Conservation (phyloP, 73 alveolate genomes). For the Durusdinium trenchii region DNA sequence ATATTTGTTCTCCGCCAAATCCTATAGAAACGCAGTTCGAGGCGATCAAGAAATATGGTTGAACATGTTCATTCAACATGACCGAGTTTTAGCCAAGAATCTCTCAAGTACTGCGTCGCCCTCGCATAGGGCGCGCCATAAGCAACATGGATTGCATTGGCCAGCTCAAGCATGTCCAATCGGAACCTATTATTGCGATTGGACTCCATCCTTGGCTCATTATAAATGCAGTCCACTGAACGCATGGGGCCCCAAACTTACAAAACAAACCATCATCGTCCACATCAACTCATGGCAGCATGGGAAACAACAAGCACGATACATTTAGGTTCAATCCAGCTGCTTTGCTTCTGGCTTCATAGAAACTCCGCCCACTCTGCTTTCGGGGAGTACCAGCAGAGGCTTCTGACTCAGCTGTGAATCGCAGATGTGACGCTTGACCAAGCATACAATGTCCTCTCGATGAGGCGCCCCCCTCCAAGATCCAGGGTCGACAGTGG, state of each 20-base stretch:
- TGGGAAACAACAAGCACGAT: neutral
- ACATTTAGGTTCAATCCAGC: neutral
- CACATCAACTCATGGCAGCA: no score
- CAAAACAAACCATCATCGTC: no score
- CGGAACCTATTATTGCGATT: neutral
- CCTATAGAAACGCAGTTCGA: neutral
- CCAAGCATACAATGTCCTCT: neutral
- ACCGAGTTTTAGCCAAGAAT: neutral
- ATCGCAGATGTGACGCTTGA: neutral
- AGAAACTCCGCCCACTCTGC: neutral
- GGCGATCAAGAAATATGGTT: neutral
- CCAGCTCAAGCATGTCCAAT: neutral
- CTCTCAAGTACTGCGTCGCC: neutral
- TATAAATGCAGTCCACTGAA: no score
- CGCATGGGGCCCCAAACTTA: no score
- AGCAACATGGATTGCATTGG: neutral
- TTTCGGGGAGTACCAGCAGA: constrained; percentile 1
- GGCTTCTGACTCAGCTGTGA: neutral
- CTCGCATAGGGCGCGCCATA: neutral
- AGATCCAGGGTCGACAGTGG: neutral
- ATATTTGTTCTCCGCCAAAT: neutral
- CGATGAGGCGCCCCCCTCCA: constrained; percentile 19
- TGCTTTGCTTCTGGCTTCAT: neutral
- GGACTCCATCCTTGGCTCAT: neutral
- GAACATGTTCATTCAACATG: neutral